Percentiles rank a stretch among this genome's conserved stretches.
Evolutionary conservation across 805 yeast species (phyloP).

Genomic region (Yarrowia deformans): DNA sequence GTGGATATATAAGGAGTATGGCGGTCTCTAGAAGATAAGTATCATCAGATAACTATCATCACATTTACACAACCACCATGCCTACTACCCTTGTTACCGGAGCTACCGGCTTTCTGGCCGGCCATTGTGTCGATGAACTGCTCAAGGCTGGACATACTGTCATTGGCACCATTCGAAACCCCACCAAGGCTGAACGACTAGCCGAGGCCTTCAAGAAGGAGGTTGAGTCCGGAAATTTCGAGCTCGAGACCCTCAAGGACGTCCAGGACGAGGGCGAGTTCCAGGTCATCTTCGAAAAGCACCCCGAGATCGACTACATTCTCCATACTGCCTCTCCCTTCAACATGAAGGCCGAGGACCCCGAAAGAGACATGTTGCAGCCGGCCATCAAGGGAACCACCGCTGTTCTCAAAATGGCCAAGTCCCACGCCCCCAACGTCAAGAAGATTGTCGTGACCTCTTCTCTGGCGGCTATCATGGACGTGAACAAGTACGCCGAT

Average conservation of each 20-base stretch:
- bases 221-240: slow-evolving; percentile 45
- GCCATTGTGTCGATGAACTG: slow-evolving; percentile 53
- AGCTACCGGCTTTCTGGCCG: slow-evolving; percentile 58
- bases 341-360: slow-evolving; percentile 48
- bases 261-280: slow-evolving; percentile 52
- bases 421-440: slow-evolving; percentile 48
- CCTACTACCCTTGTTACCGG: slow-evolving; percentile 54
- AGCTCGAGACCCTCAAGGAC: slow-evolving; percentile 49
- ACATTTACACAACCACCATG: slow-evolving; percentile 3
- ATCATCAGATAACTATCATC: too few species aligned
- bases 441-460: slow-evolving; percentile 59
- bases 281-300: slow-evolving; percentile 57
- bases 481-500: slow-evolving; percentile 37
- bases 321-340: slow-evolving; percentile 56
- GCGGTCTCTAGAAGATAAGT: not conserved
- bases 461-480: slow-evolving; percentile 58
- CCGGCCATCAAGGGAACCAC: slow-evolving; percentile 61
- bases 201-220: slow-evolving; percentile 40
- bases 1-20: slow-evolving; percentile 1
- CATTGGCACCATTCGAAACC: slow-evolving; percentile 58
- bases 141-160: slow-evolving; percentile 55
- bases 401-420: slow-evolving; percentile 54
- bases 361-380: slow-evolving; percentile 53
- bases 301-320: slow-evolving; percentile 51
- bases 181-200: slow-evolving; percentile 53